Evolutionary conservation across 2,329 filamentous ascomycete genomes (phyloP), one percentile per base, ranked within the genome.

Genomic region (Cytospora piceicola): DNA sequence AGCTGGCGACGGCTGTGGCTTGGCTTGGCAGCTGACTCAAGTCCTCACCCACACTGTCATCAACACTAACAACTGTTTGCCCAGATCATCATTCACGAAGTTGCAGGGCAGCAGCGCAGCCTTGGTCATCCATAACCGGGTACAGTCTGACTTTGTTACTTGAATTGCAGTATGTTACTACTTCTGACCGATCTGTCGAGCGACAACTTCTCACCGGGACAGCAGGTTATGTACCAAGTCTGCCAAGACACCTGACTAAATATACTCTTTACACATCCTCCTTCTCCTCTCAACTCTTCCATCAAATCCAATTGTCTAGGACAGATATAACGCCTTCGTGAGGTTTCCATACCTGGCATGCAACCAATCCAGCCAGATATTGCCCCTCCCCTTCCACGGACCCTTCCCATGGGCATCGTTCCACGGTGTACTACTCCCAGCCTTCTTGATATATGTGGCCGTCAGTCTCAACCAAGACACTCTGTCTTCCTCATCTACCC

Each of bases 281-380:
- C 20, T 29, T 29, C 39, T 46, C 42, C n/a, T 24, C n/a, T 49
- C 46, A 49, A 24, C n/a, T 2, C 6, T 49, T 14, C 8, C 4
- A 49, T 9, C 7, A 22, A 2, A 49, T 6, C 46, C n/a, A 12
- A 24, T n/a, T n/a, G 4, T 14, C 46, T 49, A 62, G 3, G 49
- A 59, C 27, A 58, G n/a, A 4, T 14, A 49, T 39, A 60, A 34
- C 20, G 32, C 24, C 22, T 46, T 32, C 6, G 22, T 34, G 24
- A 46, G 32, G 15, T 22, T 24, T 14, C 57, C 52, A 53, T 39
- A 36, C 14, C 62, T 63, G 27, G 62, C 62, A 39, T 60, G 53
- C 17, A 64, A 5, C 62, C 62, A 64, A 39, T 64, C 62, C 24
- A 64, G 1, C 62, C 56, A 64, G 17, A 64, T 34, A 36, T 64